Base-by-base conservation (phyloP, 2,329 filamentous ascomycete genomes). In the Curvularia eragrostidis region DNA sequence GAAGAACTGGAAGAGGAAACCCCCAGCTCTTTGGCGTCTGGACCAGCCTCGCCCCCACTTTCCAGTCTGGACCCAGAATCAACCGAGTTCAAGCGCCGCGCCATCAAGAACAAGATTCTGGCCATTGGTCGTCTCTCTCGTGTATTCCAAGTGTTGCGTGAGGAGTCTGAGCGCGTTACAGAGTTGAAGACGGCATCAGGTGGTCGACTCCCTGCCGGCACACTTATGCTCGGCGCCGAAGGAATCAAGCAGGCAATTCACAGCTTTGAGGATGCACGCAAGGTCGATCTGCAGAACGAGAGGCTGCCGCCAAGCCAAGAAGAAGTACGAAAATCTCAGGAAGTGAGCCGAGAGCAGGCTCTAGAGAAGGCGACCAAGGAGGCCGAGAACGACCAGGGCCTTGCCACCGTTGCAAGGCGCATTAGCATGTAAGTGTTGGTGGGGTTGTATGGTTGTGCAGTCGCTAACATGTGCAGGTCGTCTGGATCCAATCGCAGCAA, bases 71-170 rank as follows among this genome's bases (percentile, higher is more conserved):
- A 98, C 70, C 88, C 90, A 12, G 93, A 97, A 49, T 93, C 90
- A 51, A 91, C 89, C 69, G 95, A 99, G 76, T 94, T 90, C 83
- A 98, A 97, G 85, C 87, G 95, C 72, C 89, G 93, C 44, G 93
- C 93, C 3, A 97, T 99, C 85, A 98, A 98, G 85, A 99, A 99
- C 88, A 99, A 99, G 84, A 98, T 99, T 74, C 82, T 99, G 69
- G 95, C 95, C 59, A 99, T 99, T 72, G 95, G 95, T 28, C 91
- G 95, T 68, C 84, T 99, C 64, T 98, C 95, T 36, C 91, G 95
- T 70, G 95, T 99, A 60, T 99, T 99, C 89, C 95, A 99, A 77
- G 95, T 99, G 49, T 81, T 99, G 69, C 92, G 95, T 72, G 95
- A 99, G 80, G 95, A 99, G 79, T 96, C 93, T 1, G 95, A 99